Conservation (phyloP, 208 protist species). For the Acanthamoeba triangularis region DNA sequence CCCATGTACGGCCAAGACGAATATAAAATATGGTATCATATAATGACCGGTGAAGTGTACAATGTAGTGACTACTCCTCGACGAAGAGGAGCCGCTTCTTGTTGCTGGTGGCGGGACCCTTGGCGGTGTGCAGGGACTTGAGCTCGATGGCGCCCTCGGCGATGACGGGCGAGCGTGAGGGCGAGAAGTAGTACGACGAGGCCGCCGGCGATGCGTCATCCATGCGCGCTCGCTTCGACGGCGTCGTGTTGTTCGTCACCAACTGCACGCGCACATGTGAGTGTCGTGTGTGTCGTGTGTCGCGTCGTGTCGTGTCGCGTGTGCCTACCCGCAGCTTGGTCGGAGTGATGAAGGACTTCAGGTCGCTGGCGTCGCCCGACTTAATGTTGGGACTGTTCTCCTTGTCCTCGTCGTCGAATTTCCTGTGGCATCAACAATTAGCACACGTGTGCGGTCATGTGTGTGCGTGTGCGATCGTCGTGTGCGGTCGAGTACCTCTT, state of each 20-base stretch:
- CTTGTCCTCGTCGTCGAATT: not conserved
- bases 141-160: conserved; percentile 18
- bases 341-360: conserved; percentile 25
- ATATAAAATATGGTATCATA: too few species aligned
- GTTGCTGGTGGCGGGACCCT: not conserved
- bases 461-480: not conserved
- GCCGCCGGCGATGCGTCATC: not conserved
- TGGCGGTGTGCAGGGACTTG: not conserved
- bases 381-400: conserved; percentile 55
- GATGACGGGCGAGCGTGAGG: not conserved
- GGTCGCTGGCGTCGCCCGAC: not conserved
- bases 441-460: not conserved
- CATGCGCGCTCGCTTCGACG: not conserved
- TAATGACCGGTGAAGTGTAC: not conserved
- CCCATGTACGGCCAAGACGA: too few species aligned
- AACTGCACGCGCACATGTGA: not conserved
- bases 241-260: not conserved
- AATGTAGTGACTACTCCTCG: not conserved
- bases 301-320: not conserved
- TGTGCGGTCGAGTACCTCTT: not conserved
- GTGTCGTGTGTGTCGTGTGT: not conserved
- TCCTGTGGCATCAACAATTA: not conserved
- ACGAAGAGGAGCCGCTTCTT: conserved; percentile 8
- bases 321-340: conserved; percentile 13
- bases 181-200: conserved; percentile 22